Base-by-base conservation (phyloP, 2,329 filamentous ascomycete species). In the Penicillium nordicum region DNA sequence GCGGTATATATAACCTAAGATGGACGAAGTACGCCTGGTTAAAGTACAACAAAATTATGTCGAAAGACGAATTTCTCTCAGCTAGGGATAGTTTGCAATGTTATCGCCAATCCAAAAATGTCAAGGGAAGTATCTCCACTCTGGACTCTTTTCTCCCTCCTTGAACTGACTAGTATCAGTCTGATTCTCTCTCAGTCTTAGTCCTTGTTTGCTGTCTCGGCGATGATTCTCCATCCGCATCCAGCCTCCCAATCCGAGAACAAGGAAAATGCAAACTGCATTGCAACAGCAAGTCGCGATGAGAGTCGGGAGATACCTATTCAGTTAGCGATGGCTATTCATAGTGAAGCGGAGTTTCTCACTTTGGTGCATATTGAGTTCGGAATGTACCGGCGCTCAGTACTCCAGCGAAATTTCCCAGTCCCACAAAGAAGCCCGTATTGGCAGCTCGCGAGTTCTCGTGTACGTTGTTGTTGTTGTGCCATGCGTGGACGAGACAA, bases 391-490 rank as follows among this genome's bases (percentile, higher is more conserved):
- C 76, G 2, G 66, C 64, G 45, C 67, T 69, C n/a, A 82, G 53
- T 14, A 82, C 76, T 0, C 80, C 79, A 0, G 74, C 78, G 3
- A 82, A 57, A 56, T 82, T 82, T 0, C 78, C 79, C 8, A 82
- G 63, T 0, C 78, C 79, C 6, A 80, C 78, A 1, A 79, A 68
- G 14, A 81, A 65, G 0, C 76, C 79, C 1, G 78, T 81, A 10
- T 76, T 79, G 0, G 79, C 78, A 5, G 79, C 79, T 0, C 80
- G 74, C 0, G 71, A 73, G 42, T 76, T 81, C 67, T 83, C 80
- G 25, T 78, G 75, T 8, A 80, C 67, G 41, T 80, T 81, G 62
- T 82, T 82, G 58, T 81, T 82, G 54, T 82, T 82, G 57, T 81
- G 73, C 79, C 80, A 80, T 1, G 73, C 73, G 57, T 81, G 74